phyloP scores from a whole-genome alignment of 305 asterid species.

The Fraxinus latifolia region DNA sequence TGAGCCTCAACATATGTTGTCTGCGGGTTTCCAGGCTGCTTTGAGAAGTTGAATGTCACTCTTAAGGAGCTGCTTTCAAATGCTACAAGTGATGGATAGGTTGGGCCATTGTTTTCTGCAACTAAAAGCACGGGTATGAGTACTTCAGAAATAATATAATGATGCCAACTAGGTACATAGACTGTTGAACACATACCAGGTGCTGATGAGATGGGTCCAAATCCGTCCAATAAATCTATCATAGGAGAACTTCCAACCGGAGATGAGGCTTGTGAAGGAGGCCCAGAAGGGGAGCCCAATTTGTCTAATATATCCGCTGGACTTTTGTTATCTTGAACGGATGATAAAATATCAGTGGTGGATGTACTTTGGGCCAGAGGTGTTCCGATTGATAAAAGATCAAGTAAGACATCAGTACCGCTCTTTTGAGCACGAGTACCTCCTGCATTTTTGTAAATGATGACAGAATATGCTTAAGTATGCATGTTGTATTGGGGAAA shows the following conservation, averaged over 20 bases:
- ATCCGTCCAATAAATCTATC: constrained; percentile 78
- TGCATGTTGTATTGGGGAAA: background rate
- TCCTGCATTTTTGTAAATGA: constrained; percentile 42
- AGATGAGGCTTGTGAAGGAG: constrained; percentile 35
- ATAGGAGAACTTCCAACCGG: constrained; percentile 57
- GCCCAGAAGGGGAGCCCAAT: constrained; percentile 49
- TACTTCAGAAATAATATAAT: background rate
- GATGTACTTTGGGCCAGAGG: constrained; percentile 66
- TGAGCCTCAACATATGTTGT: constrained; percentile 70
- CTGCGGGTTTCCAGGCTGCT: constrained; percentile 73
- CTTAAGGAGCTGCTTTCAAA: constrained; percentile 80
- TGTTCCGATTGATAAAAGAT: constrained; percentile 81
- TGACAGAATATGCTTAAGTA: constrained; percentile 4
- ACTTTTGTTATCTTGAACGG: constrained; percentile 47
- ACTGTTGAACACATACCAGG: constrained; percentile 42
- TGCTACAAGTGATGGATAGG: constrained; percentile 73
- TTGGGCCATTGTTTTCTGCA: constrained; percentile 61
- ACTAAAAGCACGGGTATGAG: constrained; percentile 23
- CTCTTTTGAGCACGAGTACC: constrained; percentile 52
- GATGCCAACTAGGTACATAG: constrained; percentile 4
- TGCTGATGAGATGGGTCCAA: constrained; percentile 48
- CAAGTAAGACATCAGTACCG: constrained; percentile 70
- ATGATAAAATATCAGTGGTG: constrained; percentile 41
- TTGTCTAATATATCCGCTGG: constrained; percentile 48
- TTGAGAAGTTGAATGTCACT: constrained; percentile 74